Conservation (phyloP, 805 yeast genomes). For the Saccharomycopsis olivae region DNA sequence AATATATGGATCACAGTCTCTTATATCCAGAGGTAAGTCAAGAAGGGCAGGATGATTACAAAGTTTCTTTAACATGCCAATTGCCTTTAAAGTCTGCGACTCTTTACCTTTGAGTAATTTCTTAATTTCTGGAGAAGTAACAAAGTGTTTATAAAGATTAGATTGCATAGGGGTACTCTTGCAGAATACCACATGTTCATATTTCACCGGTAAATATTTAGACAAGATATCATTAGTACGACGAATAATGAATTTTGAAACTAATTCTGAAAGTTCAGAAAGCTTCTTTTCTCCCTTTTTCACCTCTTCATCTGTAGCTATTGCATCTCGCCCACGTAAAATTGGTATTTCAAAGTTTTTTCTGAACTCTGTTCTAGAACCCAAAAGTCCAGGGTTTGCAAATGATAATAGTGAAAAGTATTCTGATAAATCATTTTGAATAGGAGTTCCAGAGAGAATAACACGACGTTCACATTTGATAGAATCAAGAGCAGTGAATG, state of each 20-base stretch:
- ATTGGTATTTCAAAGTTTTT: constrained; percentile 76
- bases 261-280: constrained; percentile 59
- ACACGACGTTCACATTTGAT: constrained; percentile 81
- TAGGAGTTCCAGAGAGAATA: constrained; percentile 92
- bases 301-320: constrained; percentile 73
- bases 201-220: constrained; percentile 89
- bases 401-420: constrained; percentile 83
- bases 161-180: constrained; percentile 71
- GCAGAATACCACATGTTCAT: constrained; percentile 94
- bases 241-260: constrained; percentile 83
- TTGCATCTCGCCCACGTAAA: constrained; percentile 79
- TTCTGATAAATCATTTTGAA: constrained; percentile 90
- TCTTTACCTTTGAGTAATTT: constrained; percentile 55
- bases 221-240: constrained; percentile 92
- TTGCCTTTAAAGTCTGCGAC: constrained; percentile 82
- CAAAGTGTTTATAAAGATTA: constrained; percentile 57
- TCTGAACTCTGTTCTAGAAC: constrained; percentile 74
- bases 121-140: constrained; percentile 69
- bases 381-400: constrained; percentile 90
- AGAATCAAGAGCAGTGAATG: constrained; percentile 80
- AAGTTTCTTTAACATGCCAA: constrained; percentile 77
- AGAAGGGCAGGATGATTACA: constrained; percentile 91
- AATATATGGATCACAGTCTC: constrained; percentile 50
- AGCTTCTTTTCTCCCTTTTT: constrained; percentile 59
- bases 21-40: constrained; percentile 65